Evolutionary conservation across 768 basidiomycete species (phyloP).

Genomic region (Galerina marginata): DNA sequence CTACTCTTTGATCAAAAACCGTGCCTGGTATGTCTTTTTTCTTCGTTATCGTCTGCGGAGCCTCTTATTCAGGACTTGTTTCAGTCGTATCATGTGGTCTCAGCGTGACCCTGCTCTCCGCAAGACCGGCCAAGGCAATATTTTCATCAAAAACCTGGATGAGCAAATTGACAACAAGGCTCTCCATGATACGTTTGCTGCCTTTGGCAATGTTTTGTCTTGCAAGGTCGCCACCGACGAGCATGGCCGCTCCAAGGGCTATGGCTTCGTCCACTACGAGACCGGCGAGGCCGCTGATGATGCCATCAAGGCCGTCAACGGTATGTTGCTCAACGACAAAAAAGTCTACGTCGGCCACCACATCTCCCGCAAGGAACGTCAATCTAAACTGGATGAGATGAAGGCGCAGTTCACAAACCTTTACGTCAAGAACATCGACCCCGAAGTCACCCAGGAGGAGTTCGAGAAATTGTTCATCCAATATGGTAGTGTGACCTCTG

Average conservation of each 20-base stretch:
- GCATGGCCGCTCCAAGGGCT: slow-evolving; percentile 93
- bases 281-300: slow-evolving; percentile 94
- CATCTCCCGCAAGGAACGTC: slow-evolving; percentile 97
- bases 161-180: slow-evolving; percentile 99
- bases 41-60: slow-evolving; percentile 15
- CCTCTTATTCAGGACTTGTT: slow-evolving; percentile 19
- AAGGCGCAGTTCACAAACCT: slow-evolving; percentile 97
- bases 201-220: slow-evolving; percentile 97
- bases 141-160: slow-evolving; percentile 99
- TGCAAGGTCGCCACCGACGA: slow-evolving; percentile 99
- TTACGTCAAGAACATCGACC: slow-evolving; percentile 96
- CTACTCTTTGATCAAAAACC: slow-evolving; percentile 98
- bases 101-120: slow-evolving; percentile 99
- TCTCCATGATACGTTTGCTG: slow-evolving; percentile 98
- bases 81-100: slow-evolving; percentile 99
- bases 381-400: slow-evolving; percentile 98
- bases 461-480: slow-evolving; percentile 80
- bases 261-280: slow-evolving; percentile 99
- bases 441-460: slow-evolving; percentile 83
- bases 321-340: slow-evolving; percentile 99
- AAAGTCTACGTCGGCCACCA: slow-evolving; percentile 99
- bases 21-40: slow-evolving; percentile 76
- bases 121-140: slow-evolving; percentile 99
- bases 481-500: slow-evolving; percentile 89
- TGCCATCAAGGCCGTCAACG: slow-evolving; percentile 98